A percentile compares a stretch with the other conserved stretches of the same genome.
These are phyloP conservation scores for Neurospora sp. DNA, from an alignment of 2,329 filamentous ascomycete genomes.

Conservation along the genomic window DNA sequence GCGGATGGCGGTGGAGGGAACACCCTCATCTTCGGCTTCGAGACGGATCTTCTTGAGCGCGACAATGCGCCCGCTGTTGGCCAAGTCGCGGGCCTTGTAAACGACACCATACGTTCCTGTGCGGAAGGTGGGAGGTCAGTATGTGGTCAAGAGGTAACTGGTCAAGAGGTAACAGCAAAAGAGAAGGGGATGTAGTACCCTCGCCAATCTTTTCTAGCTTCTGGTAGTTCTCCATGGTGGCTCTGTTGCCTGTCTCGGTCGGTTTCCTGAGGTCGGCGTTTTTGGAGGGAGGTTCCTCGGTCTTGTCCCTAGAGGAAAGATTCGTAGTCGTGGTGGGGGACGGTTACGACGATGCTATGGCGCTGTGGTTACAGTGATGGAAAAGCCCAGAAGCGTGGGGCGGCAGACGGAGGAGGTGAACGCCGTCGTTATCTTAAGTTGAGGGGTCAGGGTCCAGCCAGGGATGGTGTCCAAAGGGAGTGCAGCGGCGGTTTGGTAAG, in stretches of 20 bases:
- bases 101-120: slow-evolving; percentile 83
- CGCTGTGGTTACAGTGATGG: background rate
- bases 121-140: slow-evolving; percentile 1
- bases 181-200: slow-evolving; percentile 39
- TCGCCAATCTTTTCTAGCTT: slow-evolving; percentile 90
- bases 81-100: slow-evolving; percentile 80
- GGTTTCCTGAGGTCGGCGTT: background rate
- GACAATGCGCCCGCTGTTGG: slow-evolving; percentile 69
- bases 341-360: background rate
- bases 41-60: slow-evolving; percentile 88
- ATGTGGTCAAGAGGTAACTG: background rate
- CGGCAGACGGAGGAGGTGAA: background rate
- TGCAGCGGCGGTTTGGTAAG: background rate
- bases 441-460: background rate
- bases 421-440: background rate
- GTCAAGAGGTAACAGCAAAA: background rate
- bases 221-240: slow-evolving; percentile 77
- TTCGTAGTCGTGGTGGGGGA: background rate
- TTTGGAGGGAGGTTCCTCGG: background rate
- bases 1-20: slow-evolving; percentile 80
- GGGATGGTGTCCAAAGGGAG: background rate
- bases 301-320: background rate
- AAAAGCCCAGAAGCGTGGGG: background rate
- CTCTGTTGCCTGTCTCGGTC: background rate
- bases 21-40: slow-evolving; percentile 84